Evolutionary conservation across 176 grass and related monocot species (phyloP).

Genomic region (Oryza meyeriana): DNA sequence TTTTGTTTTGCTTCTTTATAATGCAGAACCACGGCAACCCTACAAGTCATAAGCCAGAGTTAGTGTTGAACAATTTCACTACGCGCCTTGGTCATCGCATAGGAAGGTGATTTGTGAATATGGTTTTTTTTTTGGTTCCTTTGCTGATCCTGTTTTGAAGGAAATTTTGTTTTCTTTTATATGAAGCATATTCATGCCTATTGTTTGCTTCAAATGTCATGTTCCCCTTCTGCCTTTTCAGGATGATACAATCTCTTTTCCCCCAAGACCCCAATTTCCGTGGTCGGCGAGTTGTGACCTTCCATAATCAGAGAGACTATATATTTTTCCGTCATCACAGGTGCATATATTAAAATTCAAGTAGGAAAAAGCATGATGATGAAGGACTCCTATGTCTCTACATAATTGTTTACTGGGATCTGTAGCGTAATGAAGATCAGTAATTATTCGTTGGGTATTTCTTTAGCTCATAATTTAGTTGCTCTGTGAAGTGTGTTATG

Average conservation of each 20-base stretch:
- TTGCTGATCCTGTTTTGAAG: slow-evolving; percentile 7
- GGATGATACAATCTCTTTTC: slow-evolving; percentile 95
- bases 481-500: neutral
- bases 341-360: slow-evolving; percentile 34
- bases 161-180: neutral
- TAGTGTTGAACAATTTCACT: slow-evolving; percentile 97
- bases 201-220: neutral
- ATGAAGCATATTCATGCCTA: neutral
- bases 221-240: slow-evolving; percentile 25
- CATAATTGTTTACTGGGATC: neutral
- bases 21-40: slow-evolving; percentile 94
- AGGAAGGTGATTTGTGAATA: slow-evolving; percentile 61
- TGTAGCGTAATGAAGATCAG: neutral
- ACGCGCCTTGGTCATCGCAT: slow-evolving; percentile 87
- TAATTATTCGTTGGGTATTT: slow-evolving; percentile 4
- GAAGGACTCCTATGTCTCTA: neutral
- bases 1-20: slow-evolving; percentile 15
- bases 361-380: neutral
- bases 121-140: neutral
- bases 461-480: neutral
- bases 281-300: slow-evolving; percentile 88
- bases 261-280: slow-evolving; percentile 88
- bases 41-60: slow-evolving; percentile 87
- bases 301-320: slow-evolving; percentile 96
- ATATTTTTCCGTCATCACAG: slow-evolving; percentile 99